Percentiles rank a stretch among this genome's conserved stretches.
Conservation (phyloP, 2,329 filamentous ascomycete genomes). For the Paracorniculantispora psalliotae region DNA sequence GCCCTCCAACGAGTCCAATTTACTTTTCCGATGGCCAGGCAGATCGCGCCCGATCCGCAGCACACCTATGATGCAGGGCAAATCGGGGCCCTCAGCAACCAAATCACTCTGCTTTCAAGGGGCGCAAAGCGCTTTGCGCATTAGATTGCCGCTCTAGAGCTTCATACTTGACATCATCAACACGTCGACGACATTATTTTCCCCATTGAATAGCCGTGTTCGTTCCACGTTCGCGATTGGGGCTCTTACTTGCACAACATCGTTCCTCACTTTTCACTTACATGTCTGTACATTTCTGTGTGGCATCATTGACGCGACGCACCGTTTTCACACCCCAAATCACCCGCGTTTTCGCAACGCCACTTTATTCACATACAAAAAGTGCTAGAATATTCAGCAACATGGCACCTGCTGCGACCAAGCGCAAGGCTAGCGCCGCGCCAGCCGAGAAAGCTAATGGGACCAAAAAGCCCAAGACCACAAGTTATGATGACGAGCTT, state of each 20-base stretch:
- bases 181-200: neutral
- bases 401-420: constrained; percentile 24
- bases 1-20: neutral
- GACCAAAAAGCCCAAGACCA: constrained; percentile 30
- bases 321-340: neutral
- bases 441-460: constrained; percentile 20
- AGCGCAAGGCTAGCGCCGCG: constrained; percentile 24
- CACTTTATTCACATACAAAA: neutral
- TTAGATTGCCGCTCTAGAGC: neutral
- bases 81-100: constrained; percentile 7
- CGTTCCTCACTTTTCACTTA: neutral
- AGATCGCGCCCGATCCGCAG: constrained; percentile 9
- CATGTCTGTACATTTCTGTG: neutral
- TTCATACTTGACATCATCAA: neutral
- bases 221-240: too few relatives aligned
- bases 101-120: neutral
- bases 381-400: neutral
- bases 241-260: neutral
- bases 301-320: neutral
- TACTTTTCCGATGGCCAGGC: neutral
- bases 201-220: too few relatives aligned
- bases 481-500: constrained; percentile 28
- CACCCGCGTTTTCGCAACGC: neutral
- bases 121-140: neutral
- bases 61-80: constrained; percentile 7